phyloP scores from a whole-genome alignment of 345 rosid genomes.

The Pelargonium nanum region DNA sequence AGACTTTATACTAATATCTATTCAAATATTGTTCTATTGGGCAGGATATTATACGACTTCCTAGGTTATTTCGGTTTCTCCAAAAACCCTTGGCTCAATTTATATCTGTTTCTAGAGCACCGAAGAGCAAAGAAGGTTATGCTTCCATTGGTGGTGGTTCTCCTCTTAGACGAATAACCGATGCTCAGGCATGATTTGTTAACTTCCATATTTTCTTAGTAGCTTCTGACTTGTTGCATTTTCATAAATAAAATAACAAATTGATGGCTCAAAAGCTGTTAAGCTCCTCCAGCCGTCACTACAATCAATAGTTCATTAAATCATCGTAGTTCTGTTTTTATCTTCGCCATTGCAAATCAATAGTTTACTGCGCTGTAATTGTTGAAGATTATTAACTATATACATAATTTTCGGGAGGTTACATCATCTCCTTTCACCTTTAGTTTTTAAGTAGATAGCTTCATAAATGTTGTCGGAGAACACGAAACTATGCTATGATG shows the following conservation, averaged over 20 bases:
- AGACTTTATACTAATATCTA: no score
- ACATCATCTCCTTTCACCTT: neutral
- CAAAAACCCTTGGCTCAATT: slow-evolving; percentile 95
- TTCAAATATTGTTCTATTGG: slow-evolving; percentile 7
- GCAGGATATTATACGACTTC: slow-evolving; percentile 90
- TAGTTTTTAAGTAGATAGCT: no score
- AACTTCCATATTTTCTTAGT: neutral
- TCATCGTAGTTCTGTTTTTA: no score
- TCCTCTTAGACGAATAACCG: slow-evolving; percentile 82
- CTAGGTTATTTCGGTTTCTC: slow-evolving; percentile 75
- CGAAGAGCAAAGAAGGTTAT: slow-evolving; percentile 98
- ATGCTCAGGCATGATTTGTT: slow-evolving; percentile 57
- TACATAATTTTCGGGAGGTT: neutral
- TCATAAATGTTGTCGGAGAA: neutral
- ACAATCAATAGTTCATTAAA: no score
- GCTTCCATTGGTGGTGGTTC: slow-evolving; percentile 98
- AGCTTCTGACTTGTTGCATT: neutral
- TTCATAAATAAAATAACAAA: no score
- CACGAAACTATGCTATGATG: neutral
- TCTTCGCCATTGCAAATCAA: no score
- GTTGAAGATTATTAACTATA: no score
- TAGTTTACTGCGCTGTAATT: neutral
- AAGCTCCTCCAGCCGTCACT: no score
- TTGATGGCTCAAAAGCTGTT: no score
- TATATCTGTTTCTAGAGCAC: slow-evolving; percentile 80